Base-by-base conservation (phyloP, 306 rosid genomes). In the Lupinus albus region DNA sequence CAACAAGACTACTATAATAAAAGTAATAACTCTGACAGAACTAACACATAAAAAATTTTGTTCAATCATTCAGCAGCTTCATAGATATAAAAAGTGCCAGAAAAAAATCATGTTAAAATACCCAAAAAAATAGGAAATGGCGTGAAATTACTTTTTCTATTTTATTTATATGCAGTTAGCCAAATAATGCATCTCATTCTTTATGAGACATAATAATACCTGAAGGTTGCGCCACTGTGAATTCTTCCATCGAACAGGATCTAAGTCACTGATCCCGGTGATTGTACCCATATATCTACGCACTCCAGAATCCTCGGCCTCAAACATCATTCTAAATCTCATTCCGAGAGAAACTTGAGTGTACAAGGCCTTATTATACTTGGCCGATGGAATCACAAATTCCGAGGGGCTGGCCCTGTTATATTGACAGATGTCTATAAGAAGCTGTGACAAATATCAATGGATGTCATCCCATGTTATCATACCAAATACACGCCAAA, bases 251-350 rank as follows among this genome's bases (percentile, higher is more conserved):
- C 98, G 72, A 47, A 78, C 82, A 14, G 92, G 35, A 72, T 92
- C 98, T 84, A 92, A 78, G 74, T 92, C 98, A 63, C 87, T 84
- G 62, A 87, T 81, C 44, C 98, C 96, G 35, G 98, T 87, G 70
- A 92, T 80, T 21, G 98, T 92, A 61, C 98, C 98, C 98, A 92
- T 92, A 75, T 92, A 87, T 81, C 95, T 86, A 57, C 98, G 96
- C 25, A 89, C 96, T 61, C 98, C 98, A 2, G 96, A 87, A 76
- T 92, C 96, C 78, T 92, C 98, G 0, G 98, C 89, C 78, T 92
- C 98, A 81, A 89, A 92, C 96, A 87, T 81, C 98, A 92, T 92
- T 78, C 98, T 78, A 79, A 92, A 92, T 83, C 98, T 81, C 96
- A 92, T 89, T 75, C 98, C 98, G 62, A 87, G 96, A 4, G 98